Conservation (phyloP, 306 rosid species). For the Neltuma alba region DNA sequence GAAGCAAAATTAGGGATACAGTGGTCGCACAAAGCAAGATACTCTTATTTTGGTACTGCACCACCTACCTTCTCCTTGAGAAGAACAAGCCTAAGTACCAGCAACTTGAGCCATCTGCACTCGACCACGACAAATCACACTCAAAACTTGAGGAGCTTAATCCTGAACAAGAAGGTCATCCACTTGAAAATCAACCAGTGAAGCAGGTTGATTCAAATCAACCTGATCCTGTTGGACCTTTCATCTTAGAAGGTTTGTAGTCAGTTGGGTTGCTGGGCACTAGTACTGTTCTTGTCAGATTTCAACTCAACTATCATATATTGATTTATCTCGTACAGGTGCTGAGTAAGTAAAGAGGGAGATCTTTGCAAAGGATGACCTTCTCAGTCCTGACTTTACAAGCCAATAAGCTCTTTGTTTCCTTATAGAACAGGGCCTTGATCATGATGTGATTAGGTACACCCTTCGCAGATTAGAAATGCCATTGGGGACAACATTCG, state of each 20-base stretch:
- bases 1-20: slow-evolving; percentile 69
- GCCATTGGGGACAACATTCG: not conserved
- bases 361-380: slow-evolving; percentile 62
- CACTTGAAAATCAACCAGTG: slow-evolving; percentile 46
- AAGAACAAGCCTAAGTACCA: slow-evolving; percentile 90
- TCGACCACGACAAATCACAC: slow-evolving; percentile 42
- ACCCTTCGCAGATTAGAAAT: not conserved
- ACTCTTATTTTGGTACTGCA: slow-evolving; percentile 81
- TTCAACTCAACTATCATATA: slow-evolving; percentile 46
- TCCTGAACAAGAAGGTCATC: slow-evolving; percentile 45
- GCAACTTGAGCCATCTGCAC: slow-evolving; percentile 60
- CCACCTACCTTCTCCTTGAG: slow-evolving; percentile 85
- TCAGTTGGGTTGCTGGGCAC: slow-evolving; percentile 69
- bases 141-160: slow-evolving; percentile 43
- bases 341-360: slow-evolving; percentile 68
- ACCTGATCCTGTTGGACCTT: slow-evolving; percentile 63
- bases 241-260: slow-evolving; percentile 94
- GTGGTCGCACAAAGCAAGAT: slow-evolving; percentile 84
- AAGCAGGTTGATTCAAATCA: slow-evolving; percentile 50
- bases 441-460: slow-evolving; percentile 1
- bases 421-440: not conserved
- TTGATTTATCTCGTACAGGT: slow-evolving; percentile 81
- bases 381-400: slow-evolving; percentile 32
- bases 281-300: slow-evolving; percentile 60
- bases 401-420: slow-evolving; percentile 11